phyloP scores from a whole-genome alignment of 1,139 yeast species.

The Debaryomycetaceae sp. region DNA sequence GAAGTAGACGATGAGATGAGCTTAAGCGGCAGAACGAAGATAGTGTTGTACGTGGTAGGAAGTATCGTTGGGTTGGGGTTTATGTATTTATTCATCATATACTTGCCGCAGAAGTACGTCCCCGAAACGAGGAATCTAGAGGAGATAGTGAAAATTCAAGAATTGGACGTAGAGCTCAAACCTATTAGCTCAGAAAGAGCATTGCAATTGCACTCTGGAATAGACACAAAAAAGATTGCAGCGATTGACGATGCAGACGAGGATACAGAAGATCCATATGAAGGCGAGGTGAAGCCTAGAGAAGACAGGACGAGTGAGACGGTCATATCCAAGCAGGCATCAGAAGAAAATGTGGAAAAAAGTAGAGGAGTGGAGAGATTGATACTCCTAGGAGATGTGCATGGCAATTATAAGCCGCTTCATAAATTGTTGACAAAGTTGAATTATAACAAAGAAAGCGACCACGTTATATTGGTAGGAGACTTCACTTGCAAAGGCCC shows the following conservation, averaged over 20 bases:
- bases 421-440: constrained; percentile 45
- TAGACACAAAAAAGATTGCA: neutral
- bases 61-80: constrained; percentile 15
- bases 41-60: constrained; percentile 13
- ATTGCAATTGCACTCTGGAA: constrained; percentile 14
- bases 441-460: constrained; percentile 43
- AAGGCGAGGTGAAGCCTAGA: constrained; percentile 2
- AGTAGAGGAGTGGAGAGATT: constrained; percentile 37
- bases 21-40: constrained; percentile 15
- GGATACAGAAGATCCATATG: neutral
- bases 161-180: constrained; percentile 20
- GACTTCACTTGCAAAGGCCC: constrained; percentile 88
- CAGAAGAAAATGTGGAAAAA: no score
- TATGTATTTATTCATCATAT: constrained; percentile 31
- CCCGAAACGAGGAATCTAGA: constrained; percentile 29
- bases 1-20: constrained; percentile 16
- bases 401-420: constrained; percentile 67
- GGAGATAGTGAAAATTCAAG: constrained; percentile 25
- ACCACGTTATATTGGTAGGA: constrained; percentile 71
- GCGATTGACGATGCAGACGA: neutral
- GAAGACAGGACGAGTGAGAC: constrained; percentile 6
- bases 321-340: neutral
- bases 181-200: constrained; percentile 20
- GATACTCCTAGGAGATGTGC: constrained; percentile 82
- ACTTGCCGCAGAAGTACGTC: constrained; percentile 32